Evolutionary conservation across 371 early-diverging fungal genomes (phyloP), one percentile per base, ranked within the genome.

Genomic region (Basidiobolus heterosporus): DNA sequence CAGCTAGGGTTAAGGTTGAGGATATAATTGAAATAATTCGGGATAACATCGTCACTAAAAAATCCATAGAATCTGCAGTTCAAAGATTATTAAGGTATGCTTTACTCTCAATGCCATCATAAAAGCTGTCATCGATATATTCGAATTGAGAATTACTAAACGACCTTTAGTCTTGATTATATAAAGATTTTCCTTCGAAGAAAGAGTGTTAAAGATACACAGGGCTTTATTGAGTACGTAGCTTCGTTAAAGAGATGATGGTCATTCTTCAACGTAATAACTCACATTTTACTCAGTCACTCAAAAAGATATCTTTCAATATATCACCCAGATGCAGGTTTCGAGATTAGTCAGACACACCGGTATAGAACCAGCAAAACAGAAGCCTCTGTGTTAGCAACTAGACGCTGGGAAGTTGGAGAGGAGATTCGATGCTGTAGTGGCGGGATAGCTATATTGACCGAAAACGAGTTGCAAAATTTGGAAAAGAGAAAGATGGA

Each of bases 301-400:
- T 64, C 69, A 1, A 57, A 60, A 14, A 64, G 77, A 41, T 82
- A 81, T 57, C 45, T 80, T 30, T 56, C 62, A 37, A 88, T 90
- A 76, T 92, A 91, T 54, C 64, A 73, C 45, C 82, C 85, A 0
- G 66, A 66, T 30, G 89, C 92, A 16, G 95, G 95, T 13, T 91
- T 70, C 57, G 93, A 75, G 58, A 67, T 74, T 19, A 65, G 67
- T 15, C 82, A 70, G 51, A 91, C 91, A 15, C 58, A 62, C 41
- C 65, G 91, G 14, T 92, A 91, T 4, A 66, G 64, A 18, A 74
- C 85, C 0, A 70, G 72, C 19, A 77, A 77, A 54, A 69, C 74
- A 21, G 89, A 92, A 45, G 89, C 90, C 1, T 79, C 85, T 46
- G 64, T 93, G n/a, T 62, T 88, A 3, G 85, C 92, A 0, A 89